These are phyloP conservation scores for Nannizzia gypsea DNA, from an alignment of 2,329 filamentous ascomycete genomes.

Conservation along the genomic window DNA sequence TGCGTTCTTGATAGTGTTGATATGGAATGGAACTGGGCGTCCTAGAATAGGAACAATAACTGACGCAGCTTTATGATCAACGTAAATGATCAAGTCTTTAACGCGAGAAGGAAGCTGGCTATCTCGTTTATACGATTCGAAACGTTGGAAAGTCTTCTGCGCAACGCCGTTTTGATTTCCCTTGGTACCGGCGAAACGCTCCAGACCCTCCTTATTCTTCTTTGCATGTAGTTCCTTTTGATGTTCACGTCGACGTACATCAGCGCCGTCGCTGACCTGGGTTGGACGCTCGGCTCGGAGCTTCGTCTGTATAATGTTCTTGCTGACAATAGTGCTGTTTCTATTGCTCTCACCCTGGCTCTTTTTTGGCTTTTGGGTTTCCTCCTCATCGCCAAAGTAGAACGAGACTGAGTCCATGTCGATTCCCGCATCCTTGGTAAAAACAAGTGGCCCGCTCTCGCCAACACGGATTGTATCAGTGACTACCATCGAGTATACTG, in stretches of 20 bases:
- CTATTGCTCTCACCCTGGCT: slow-evolving; percentile 71
- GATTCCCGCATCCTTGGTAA: slow-evolving; percentile 83
- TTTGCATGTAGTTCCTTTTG: slow-evolving; percentile 79
- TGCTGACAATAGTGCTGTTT: slow-evolving; percentile 77
- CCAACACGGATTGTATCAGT: slow-evolving; percentile 89
- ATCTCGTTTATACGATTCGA: slow-evolving; percentile 97
- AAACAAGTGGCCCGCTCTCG: slow-evolving; percentile 55
- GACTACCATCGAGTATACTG: slow-evolving; percentile 76
- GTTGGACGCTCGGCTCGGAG: slow-evolving; percentile 82
- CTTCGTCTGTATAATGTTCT: slow-evolving; percentile 90
- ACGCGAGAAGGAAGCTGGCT: slow-evolving; percentile 79
- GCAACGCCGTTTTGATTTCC: slow-evolving; percentile 78
- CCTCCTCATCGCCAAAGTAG: slow-evolving; percentile 94
- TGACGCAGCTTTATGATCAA: slow-evolving; percentile 81
- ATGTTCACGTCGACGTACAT: slow-evolving; percentile 76
- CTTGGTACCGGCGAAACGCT: slow-evolving; percentile 73
- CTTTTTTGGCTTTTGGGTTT: slow-evolving; percentile 67
- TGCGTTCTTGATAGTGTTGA: slow-evolving; percentile 96
- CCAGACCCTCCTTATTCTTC: slow-evolving; percentile 81
- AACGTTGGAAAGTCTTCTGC: slow-evolving; percentile 97
- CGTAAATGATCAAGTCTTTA: slow-evolving; percentile 75
- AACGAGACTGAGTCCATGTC: slow-evolving; percentile 93
- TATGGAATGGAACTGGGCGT: slow-evolving; percentile 92
- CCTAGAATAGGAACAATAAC: slow-evolving; percentile 95
- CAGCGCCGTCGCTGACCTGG: slow-evolving; percentile 78